Evolutionary conservation across 208 protist genomes (phyloP).

Genomic region (Borovskyia barvae): DNA sequence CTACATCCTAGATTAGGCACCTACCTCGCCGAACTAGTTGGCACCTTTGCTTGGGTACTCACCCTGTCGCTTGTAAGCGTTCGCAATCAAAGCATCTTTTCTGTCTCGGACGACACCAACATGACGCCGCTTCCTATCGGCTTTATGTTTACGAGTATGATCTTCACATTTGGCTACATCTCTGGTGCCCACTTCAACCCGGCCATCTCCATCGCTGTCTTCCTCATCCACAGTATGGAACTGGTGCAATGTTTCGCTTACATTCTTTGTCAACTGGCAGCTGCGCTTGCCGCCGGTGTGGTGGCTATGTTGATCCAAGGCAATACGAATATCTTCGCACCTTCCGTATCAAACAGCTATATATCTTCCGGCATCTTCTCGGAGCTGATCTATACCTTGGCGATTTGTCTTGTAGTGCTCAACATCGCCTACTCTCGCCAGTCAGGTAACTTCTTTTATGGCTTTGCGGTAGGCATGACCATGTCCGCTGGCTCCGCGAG

Average conservation of each 20-base stretch:
- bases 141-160: slow-evolving; percentile 83
- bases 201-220: slow-evolving; percentile 73
- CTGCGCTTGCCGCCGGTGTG: slow-evolving; percentile 59
- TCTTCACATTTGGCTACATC: slow-evolving; percentile 85
- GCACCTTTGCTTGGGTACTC: slow-evolving; percentile 81
- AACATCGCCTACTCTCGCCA: slow-evolving; percentile 74
- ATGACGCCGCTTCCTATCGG: slow-evolving; percentile 78
- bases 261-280: slow-evolving; percentile 67
- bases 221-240: slow-evolving; percentile 59
- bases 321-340: slow-evolving; percentile 70
- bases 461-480: slow-evolving; percentile 82
- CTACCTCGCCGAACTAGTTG: slow-evolving; percentile 76
- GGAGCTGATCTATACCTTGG: slow-evolving; percentile 84
- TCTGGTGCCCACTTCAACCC: slow-evolving; percentile 84
- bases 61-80: slow-evolving; percentile 68
- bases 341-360: slow-evolving; percentile 48
- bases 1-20: slow-evolving; percentile 79
- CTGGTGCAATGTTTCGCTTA: slow-evolving; percentile 51
- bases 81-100: slow-evolving; percentile 67
- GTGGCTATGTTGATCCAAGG: slow-evolving; percentile 76
- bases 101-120: slow-evolving; percentile 46
- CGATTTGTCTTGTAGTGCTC: slow-evolving; percentile 68
- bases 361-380: slow-evolving; percentile 73
- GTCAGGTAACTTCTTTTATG: slow-evolving; percentile 76
- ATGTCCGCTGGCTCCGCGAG: slow-evolving; percentile 61